These are phyloP conservation scores for Echites panduratus DNA, from an alignment of 257 asterid species.

Conservation along the genomic window DNA sequence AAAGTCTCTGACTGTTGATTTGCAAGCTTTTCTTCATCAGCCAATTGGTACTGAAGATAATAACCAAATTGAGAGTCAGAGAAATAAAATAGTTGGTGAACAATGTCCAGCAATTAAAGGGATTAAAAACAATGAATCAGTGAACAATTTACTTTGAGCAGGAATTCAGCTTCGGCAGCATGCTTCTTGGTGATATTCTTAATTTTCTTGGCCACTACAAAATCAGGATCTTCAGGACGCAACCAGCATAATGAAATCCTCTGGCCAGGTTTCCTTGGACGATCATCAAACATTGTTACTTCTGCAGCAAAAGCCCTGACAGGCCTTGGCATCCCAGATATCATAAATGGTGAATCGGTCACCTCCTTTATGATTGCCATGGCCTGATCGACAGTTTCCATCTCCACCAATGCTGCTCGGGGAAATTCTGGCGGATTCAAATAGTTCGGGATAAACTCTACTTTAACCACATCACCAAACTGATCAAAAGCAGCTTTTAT, in stretches of 20 bases:
- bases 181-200: conserved; percentile 40
- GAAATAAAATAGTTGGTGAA: background rate
- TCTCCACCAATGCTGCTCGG: conserved; percentile 68
- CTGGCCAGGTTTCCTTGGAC: conserved; percentile 64
- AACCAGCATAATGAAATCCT: conserved; percentile 53
- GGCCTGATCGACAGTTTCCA: conserved; percentile 55
- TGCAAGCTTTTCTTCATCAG: conserved; percentile 51
- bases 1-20: conserved; percentile 42
- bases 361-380: conserved; percentile 28
- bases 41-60: conserved; percentile 35
- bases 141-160: conserved; percentile 41
- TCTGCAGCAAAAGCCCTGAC: conserved; percentile 51
- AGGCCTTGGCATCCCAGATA: conserved; percentile 91
- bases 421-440: conserved; percentile 37
- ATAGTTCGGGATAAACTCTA: conserved; percentile 53
- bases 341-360: conserved; percentile 51
- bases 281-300: conserved; percentile 65
- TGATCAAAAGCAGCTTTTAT: conserved; percentile 65
- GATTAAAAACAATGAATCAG: background rate
- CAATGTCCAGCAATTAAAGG: background rate
- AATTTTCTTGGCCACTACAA: conserved; percentile 45
- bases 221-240: conserved; percentile 50
- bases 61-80: background rate
- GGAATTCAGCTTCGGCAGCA: conserved; percentile 48
- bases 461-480: conserved; percentile 54